Evolutionary conservation across 192 early-diverging fungal genomes (phyloP).

Genomic region (Powellomyces hirtus): DNA sequence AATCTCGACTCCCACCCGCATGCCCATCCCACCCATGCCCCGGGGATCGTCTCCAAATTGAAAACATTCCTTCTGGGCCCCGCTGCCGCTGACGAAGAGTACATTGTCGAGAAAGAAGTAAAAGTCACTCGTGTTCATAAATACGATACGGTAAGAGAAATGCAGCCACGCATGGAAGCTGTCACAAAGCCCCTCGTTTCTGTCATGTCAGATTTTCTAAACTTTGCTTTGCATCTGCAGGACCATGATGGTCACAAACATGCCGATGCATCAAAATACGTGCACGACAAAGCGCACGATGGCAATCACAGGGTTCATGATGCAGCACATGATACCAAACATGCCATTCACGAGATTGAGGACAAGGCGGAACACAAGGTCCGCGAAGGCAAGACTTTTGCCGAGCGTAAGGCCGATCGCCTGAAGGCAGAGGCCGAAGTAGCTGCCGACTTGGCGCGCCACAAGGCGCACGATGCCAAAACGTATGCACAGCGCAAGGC

Average conservation of each 20-base stretch:
- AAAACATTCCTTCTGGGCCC: conserved; percentile 20
- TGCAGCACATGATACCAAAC: neutral
- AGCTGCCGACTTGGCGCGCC: no score
- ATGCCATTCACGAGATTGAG: neutral
- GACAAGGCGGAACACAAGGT: neutral
- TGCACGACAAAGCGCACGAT: neutral
- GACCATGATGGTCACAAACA: neutral
- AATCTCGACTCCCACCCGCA: neutral
- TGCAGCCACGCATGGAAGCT: no score
- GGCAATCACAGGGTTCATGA: neutral
- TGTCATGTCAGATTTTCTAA: neutral
- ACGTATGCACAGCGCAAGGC: neutral
- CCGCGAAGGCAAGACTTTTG: neutral
- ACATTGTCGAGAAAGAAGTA: conserved; percentile 1
- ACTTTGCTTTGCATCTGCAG: neutral
- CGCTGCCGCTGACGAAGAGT: neutral
- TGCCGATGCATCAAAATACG: neutral
- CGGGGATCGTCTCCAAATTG: conserved; percentile 14
- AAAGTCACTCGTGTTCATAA: neutral
- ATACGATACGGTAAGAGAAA: neutral
- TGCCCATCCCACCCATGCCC: neutral
- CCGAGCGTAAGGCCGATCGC: neutral
- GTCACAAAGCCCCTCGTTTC: neutral
- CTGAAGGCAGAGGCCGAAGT: neutral
- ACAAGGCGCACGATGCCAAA: neutral